Evolutionary conservation across 306 rosid genomes (phyloP).

Genomic region (Leucaena leucocephala): DNA sequence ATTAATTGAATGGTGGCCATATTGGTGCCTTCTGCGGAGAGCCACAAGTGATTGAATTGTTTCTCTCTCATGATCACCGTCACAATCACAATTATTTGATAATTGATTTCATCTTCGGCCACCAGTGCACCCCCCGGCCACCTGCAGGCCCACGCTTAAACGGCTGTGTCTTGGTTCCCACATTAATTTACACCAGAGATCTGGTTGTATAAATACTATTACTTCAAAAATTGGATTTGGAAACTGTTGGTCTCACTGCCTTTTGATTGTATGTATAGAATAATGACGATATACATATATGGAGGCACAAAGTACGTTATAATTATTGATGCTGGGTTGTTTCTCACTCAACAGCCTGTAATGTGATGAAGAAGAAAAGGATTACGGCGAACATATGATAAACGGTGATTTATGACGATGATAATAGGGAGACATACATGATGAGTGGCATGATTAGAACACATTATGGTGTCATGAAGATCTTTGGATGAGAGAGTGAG

Average conservation of each 20-base stretch:
- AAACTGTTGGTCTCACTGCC: background rate
- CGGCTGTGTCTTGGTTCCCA: background rate
- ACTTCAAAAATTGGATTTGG: background rate
- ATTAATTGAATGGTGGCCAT: conserved; percentile 14
- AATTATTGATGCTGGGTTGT: conserved; percentile 6
- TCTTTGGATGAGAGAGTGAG: background rate
- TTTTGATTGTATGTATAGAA: too few relatives aligned
- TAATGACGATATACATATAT: background rate
- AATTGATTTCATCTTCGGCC: conserved; percentile 36
- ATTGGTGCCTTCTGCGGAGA: conserved; percentile 28
- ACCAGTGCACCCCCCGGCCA: conserved; percentile 14
- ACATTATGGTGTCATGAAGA: background rate
- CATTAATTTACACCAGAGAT: background rate
- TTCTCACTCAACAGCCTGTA: background rate
- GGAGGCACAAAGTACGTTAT: conserved; percentile 4
- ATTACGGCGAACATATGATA: background rate
- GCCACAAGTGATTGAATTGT: conserved; percentile 33
- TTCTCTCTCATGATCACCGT: conserved; percentile 30
- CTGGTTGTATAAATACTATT: conserved; percentile 4
- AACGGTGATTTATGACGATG: background rate
- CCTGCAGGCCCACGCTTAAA: background rate
- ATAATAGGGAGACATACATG: background rate
- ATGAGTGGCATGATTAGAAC: background rate
- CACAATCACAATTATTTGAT: conserved; percentile 39
- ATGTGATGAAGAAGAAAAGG: background rate